phyloP scores from a whole-genome alignment of 441 rosid genomes.

The Gossypium schwendimanii region DNA sequence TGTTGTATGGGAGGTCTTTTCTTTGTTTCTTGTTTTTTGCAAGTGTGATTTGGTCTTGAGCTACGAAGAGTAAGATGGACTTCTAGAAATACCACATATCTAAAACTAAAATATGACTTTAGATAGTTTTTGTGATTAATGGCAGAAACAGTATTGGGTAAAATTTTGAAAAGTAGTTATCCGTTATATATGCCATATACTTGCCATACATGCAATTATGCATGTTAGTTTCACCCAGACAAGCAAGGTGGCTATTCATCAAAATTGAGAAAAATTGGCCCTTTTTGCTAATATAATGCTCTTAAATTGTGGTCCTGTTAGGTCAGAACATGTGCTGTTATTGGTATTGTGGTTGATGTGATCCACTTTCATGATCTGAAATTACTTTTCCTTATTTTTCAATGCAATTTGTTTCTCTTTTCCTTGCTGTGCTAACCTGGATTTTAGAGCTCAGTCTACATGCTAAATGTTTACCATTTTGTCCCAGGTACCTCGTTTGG shows the following conservation, averaged over 20 bases:
- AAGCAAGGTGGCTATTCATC: background rate
- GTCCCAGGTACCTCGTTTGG: slow-evolving; percentile 84
- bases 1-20: background rate
- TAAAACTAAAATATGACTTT: background rate
- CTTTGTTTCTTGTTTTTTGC: background rate
- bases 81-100: background rate
- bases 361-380: background rate
- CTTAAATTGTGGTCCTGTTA: background rate
- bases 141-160: background rate
- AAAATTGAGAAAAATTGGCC: background rate
- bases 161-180: background rate
- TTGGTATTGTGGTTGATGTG: slow-evolving; percentile 3
- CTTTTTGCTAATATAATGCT: background rate
- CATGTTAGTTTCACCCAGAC: background rate
- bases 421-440: slow-evolving; percentile 4
- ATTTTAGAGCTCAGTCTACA: background rate
- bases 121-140: slow-evolving; percentile 3
- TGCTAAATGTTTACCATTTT: slow-evolving; percentile 21
- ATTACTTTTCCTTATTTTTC: background rate
- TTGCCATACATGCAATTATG: background rate
- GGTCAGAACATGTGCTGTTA: background rate
- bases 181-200: background rate
- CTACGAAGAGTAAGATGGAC: background rate
- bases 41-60: background rate
- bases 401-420: background rate